Base-by-base conservation (phyloP, 805 yeast species). In the Jamesozyma spencerorum region DNA sequence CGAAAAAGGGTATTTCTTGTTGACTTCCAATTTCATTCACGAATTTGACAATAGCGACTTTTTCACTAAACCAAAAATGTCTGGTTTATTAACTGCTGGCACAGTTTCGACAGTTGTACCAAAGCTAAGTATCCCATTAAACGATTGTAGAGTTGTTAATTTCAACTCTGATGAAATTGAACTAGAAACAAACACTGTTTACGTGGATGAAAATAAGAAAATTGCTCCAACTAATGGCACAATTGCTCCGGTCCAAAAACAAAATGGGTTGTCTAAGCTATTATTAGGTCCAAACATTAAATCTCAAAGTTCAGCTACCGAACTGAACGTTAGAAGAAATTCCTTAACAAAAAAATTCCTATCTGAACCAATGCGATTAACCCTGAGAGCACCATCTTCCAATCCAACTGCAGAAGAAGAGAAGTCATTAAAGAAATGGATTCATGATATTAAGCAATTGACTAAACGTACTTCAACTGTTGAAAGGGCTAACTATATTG, bases 11-110 rank as follows among this genome's bases (percentile, higher is more conserved):
- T 79, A 75, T 66, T 80, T 76, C 48, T 81, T 80, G 12, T 63
- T 80, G 41, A 79, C 86, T 5, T 74, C 81, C 48, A 76, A 74
- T 51, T 79, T 68, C 45, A 57, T 80, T 31, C 85, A 79, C 57
- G 85, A 80, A 56, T 80, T 79, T 60, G 75, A 71, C 51, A 61
- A 53, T 26, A 53, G 55, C 37, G 55, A 59, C 35, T 49, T 56
- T 28, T 58, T 53, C 39, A 17, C 22, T 4, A 24, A 30, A 3
- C 15, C 31, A 50, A 54, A 30, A n/a, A 28, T 29, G 20, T 37
- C 34, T 12, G 10, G 12, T 15, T 18, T 10, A 24, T 4, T 18
- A 2, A 17, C 10, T 18, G 11, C 18, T 13, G 24, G 17, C 8
- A 4, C 5, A 11, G 13, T 24, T n/a, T 20, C 15, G 4, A 32